phyloP scores from a whole-genome alignment of 164 flowering plant genomes.

The Echeveria elegans region DNA sequence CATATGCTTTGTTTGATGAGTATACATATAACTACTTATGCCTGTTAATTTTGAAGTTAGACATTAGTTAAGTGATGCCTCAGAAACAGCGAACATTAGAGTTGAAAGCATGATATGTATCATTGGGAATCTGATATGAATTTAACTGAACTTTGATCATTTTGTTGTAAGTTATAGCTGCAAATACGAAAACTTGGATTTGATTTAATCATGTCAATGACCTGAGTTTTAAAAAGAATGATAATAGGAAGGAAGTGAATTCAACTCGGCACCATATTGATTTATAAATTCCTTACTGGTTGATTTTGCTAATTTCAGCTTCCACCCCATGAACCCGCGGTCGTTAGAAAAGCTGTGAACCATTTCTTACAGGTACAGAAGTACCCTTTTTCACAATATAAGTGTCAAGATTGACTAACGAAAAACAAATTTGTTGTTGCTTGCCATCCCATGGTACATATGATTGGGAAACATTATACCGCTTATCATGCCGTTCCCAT shows the following conservation, averaged over 20 bases:
- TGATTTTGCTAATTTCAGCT: conserved; percentile 42
- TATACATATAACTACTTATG: not conserved
- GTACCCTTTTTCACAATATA: too few relatives aligned
- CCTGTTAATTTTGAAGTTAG: not conserved
- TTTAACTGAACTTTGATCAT: not conserved
- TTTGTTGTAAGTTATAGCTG: not conserved
- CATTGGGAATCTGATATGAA: not conserved
- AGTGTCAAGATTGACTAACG: not conserved
- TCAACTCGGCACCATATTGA: too few relatives aligned
- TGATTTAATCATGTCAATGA: not conserved
- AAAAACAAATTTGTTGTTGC: too few relatives aligned
- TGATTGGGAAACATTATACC: too few relatives aligned
- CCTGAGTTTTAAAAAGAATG: not conserved
- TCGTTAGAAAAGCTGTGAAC: conserved; percentile 80
- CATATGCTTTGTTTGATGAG: not conserved
- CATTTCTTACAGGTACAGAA: conserved; percentile 79
- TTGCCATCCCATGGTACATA: too few relatives aligned
- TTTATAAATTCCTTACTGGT: not conserved
- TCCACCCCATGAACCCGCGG: conserved; percentile 85
- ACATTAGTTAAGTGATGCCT: not conserved
- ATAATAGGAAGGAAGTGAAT: not conserved
- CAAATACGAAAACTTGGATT: not conserved
- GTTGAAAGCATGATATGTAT: not conserved
- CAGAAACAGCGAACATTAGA: not conserved
- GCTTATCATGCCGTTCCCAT: not conserved